These are phyloP conservation scores for Pyrenula massariospora DNA, from an alignment of 495 filamentous ascomycete species.

Conservation along the genomic window DNA sequence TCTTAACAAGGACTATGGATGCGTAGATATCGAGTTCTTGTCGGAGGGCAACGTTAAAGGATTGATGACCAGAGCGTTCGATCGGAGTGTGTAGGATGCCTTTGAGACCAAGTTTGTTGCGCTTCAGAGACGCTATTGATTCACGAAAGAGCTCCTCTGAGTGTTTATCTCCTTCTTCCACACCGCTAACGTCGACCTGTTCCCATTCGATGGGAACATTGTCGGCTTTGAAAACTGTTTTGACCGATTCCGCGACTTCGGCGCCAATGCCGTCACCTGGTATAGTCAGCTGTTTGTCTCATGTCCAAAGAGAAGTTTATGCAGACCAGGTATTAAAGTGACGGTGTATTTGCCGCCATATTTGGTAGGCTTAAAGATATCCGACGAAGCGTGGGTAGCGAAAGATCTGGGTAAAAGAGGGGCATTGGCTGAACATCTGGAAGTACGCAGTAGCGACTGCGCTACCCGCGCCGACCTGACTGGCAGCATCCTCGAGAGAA, in stretches of 20 bases:
- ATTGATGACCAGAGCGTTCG: conserved; percentile 93
- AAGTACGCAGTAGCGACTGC: neutral
- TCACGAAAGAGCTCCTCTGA: conserved; percentile 91
- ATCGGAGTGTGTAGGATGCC: conserved; percentile 94
- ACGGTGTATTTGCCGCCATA: conserved; percentile 99
- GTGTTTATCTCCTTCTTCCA: conserved; percentile 76
- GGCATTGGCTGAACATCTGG: neutral
- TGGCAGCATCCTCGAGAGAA: neutral
- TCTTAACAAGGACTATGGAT: conserved; percentile 95
- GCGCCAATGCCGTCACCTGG: conserved; percentile 92
- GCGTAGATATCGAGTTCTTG: conserved; percentile 99
- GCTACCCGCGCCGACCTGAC: neutral
- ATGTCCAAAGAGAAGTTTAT: conserved; percentile 4
- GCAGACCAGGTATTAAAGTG: conserved; percentile 82
- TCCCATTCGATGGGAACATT: conserved; percentile 99
- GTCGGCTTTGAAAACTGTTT: conserved; percentile 98
- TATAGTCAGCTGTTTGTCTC: conserved; percentile 5
- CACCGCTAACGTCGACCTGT: conserved; percentile 90
- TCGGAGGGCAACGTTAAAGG: conserved; percentile 97
- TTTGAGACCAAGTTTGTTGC: conserved; percentile 97
- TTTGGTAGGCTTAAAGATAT: conserved; percentile 97
- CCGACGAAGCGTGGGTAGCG: conserved; percentile 62
- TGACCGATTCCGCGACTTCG: conserved; percentile 94
- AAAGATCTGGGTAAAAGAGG: neutral
- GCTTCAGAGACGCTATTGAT: conserved; percentile 85